Evolutionary conservation across 345 rosid species (phyloP).

Genomic region (Melastoma malabathricum): DNA sequence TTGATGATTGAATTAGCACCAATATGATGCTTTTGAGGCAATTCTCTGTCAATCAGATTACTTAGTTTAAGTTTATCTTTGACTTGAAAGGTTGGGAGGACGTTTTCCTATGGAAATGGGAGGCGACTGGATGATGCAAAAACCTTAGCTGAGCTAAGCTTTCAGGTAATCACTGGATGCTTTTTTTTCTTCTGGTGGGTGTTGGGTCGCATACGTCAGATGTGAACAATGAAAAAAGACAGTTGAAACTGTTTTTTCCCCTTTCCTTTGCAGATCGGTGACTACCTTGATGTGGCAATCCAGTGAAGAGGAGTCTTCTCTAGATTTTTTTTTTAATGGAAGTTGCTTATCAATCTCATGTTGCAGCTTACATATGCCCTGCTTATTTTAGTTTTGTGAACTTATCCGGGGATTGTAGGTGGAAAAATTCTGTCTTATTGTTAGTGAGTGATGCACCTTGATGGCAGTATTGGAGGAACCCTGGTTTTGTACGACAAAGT

Average conservation of each 20-base stretch:
- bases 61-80: constrained; percentile 2
- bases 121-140: constrained; percentile 65
- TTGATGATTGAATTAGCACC: background rate
- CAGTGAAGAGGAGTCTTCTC: constrained; percentile 19
- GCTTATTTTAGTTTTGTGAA: no score
- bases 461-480: no score
- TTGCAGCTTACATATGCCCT: no score
- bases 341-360: no score
- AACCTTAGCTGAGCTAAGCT: constrained; percentile 61
- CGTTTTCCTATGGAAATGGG: constrained; percentile 50
- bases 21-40: background rate
- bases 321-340: no score
- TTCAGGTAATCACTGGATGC: constrained; percentile 33
- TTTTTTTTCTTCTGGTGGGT: no score
- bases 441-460: no score
- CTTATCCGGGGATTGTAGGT: no score
- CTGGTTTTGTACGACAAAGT: no score
- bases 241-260: constrained; percentile 4
- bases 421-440: no score
- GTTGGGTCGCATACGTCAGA: background rate
- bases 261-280: constrained; percentile 68
- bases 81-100: constrained; percentile 62
- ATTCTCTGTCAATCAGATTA: background rate
- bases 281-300: constrained; percentile 85
- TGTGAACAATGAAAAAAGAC: background rate